phyloP scores from a whole-genome alignment of 306 rosid genomes.

The Inga leiocalycina region DNA sequence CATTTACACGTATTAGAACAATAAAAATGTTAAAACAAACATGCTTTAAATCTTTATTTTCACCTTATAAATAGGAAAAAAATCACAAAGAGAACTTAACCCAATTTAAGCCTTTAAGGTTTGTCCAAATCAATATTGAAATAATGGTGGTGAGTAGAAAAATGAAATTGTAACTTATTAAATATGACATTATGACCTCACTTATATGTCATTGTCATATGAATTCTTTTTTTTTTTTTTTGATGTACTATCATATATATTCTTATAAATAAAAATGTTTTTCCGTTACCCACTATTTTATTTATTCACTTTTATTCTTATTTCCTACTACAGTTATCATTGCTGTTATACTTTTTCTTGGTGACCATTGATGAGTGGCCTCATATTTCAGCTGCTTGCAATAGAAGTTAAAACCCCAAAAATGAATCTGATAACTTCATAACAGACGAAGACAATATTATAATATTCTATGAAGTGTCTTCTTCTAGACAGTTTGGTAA shows the following conservation, averaged over 20 bases:
- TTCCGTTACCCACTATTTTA: neutral
- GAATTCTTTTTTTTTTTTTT: neutral
- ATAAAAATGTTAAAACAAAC: neutral
- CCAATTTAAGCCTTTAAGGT: neutral
- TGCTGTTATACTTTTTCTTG: neutral
- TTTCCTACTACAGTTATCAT: neutral
- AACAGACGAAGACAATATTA: neutral
- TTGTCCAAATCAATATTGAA: neutral
- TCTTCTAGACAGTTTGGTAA: conserved; percentile 44
- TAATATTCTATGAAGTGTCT: conserved; percentile 32
- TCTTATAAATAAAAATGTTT: neutral
- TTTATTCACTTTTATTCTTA: neutral
- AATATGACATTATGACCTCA: neutral
- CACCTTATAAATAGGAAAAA: neutral
- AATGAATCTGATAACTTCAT: neutral
- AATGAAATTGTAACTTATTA: neutral
- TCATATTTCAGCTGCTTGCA: conserved; percentile 13
- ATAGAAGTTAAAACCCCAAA: neutral
- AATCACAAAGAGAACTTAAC: neutral
- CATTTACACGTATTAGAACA: neutral
- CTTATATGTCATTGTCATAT: neutral
- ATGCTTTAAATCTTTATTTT: neutral
- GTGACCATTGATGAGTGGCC: neutral
- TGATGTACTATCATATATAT: neutral
- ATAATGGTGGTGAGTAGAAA: neutral